Evolutionary conservation across 148 eudicot genomes (phyloP).

Genomic region (Cornus controversa): DNA sequence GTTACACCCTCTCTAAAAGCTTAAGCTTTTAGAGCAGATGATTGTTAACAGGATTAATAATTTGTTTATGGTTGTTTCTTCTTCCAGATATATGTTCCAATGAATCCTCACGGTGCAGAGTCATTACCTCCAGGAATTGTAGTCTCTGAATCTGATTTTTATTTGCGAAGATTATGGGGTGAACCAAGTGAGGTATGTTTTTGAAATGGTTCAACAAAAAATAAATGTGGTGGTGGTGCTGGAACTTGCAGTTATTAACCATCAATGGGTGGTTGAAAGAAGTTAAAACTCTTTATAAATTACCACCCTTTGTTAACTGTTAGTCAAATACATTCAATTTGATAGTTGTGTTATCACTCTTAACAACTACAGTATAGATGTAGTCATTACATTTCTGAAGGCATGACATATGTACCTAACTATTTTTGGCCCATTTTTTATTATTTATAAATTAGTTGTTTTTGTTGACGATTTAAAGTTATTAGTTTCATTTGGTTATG

Average conservation of each 20-base stretch:
- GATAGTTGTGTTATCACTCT: neutral
- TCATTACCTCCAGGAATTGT: constrained; percentile 94
- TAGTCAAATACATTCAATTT: neutral
- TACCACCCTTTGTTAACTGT: neutral
- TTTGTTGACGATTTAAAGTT: neutral
- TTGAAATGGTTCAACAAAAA: neutral
- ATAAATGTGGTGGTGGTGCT: too few relatives aligned
- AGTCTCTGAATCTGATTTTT: constrained; percentile 78
- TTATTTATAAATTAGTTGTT: neutral
- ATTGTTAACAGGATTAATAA: too few relatives aligned
- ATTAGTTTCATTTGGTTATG: neutral
- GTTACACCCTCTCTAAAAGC: too few relatives aligned
- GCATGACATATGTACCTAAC: neutral
- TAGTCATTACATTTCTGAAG: neutral
- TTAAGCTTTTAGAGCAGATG: too few relatives aligned
- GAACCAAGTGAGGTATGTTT: constrained; percentile 78
- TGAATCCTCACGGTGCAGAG: constrained; percentile 97
- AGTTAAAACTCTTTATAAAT: neutral
- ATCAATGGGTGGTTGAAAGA: too few relatives aligned
- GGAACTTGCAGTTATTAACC: too few relatives aligned
- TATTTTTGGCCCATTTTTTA: neutral
- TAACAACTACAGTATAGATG: neutral
- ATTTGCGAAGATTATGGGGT: constrained; percentile 93
- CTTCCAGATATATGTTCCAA: constrained; percentile 77
- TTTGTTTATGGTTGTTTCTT: neutral